Percentiles rank a stretch among this genome's conserved stretches.
Conservation (phyloP, 2,329 filamentous ascomycete species). For the Colletotrichum cordylinicola region DNA sequence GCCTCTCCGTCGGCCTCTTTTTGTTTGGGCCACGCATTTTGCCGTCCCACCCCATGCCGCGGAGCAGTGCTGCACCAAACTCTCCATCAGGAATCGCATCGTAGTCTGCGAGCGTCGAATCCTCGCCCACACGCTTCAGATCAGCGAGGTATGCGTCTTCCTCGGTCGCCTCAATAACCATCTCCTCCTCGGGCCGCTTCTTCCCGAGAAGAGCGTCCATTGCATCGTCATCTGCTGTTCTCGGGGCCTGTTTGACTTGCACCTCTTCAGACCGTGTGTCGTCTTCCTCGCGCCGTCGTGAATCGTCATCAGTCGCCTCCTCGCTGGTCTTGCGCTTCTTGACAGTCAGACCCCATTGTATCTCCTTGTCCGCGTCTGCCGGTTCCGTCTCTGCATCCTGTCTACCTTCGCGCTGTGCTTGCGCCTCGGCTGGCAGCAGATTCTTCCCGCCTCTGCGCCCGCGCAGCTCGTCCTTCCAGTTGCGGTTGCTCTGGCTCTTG, state of each 20-base stretch:
- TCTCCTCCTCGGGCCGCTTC: slow-evolving; percentile 45
- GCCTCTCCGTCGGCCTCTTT: slow-evolving; percentile 71
- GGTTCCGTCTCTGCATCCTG: slow-evolving; percentile 35
- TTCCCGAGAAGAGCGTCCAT: slow-evolving; percentile 71
- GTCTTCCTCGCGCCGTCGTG: neutral
- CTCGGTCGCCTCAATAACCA: slow-evolving; percentile 65
- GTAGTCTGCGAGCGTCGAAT: slow-evolving; percentile 83
- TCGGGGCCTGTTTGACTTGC: neutral
- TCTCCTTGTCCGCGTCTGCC: slow-evolving; percentile 54
- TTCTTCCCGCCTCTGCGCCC: slow-evolving; percentile 55
- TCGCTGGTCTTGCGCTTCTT: slow-evolving; percentile 60
- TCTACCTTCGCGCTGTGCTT: slow-evolving; percentile 45
- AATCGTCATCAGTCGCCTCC: slow-evolving; percentile 42
- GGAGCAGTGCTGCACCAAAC: slow-evolving; percentile 87
- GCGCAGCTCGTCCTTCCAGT: slow-evolving; percentile 65
- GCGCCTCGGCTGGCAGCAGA: slow-evolving; percentile 61
- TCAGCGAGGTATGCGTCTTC: slow-evolving; percentile 74
- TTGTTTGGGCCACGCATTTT: slow-evolving; percentile 57
- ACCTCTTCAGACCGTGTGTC: neutral
- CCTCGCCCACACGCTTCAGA: slow-evolving; percentile 74
- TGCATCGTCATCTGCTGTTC: slow-evolving; percentile 53
- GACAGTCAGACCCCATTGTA: slow-evolving; percentile 61
- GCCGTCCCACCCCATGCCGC: slow-evolving; percentile 95
- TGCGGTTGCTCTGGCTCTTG: slow-evolving; percentile 60
- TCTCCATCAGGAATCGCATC: slow-evolving; percentile 90